Percentiles rank a stretch among this genome's conserved stretches.
Evolutionary conservation across 345 rosid species (phyloP).

Genomic region (Eucalyptus camaldulensis): DNA sequence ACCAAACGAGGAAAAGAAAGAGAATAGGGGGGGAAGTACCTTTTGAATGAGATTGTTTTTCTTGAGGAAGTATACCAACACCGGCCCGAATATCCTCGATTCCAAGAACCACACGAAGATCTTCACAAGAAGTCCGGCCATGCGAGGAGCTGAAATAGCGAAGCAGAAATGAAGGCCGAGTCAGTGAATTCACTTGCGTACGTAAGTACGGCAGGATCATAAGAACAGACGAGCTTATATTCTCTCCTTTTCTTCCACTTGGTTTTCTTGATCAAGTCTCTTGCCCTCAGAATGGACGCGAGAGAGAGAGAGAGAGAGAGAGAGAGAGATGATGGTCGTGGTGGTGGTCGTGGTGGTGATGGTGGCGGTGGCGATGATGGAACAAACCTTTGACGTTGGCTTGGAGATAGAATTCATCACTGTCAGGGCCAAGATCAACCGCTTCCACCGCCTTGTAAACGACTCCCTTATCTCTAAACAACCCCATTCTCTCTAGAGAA

Average conservation of each 20-base stretch:
- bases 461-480: slow-evolving; percentile 16
- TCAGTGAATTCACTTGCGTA: background rate
- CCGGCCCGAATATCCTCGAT: slow-evolving; percentile 21
- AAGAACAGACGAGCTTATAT: background rate
- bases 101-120: slow-evolving; percentile 55
- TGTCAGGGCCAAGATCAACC: slow-evolving; percentile 28
- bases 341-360: background rate
- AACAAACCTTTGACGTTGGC: slow-evolving; percentile 56
- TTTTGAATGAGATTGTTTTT: slow-evolving; percentile 40
- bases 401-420: slow-evolving; percentile 24
- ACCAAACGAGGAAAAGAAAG: background rate
- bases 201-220: background rate
- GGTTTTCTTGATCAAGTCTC: background rate
- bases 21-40: slow-evolving; percentile 5
- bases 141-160: slow-evolving; percentile 38
- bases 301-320: background rate
- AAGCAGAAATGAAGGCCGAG: background rate
- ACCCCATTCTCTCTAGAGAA: slow-evolving; percentile 16
- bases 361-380: background rate
- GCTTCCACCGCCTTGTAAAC: slow-evolving; percentile 33
- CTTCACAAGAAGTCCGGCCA: slow-evolving; percentile 60
- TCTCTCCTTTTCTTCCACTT: background rate
- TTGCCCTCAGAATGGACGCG: background rate
- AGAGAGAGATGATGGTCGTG: background rate
- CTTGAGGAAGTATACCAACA: slow-evolving; percentile 36